A percentile compares a stretch with the other conserved stretches of the same genome.
phyloP scores from a whole-genome alignment of 352 stramenopile species.

The Phytophthora chlamydospora region DNA sequence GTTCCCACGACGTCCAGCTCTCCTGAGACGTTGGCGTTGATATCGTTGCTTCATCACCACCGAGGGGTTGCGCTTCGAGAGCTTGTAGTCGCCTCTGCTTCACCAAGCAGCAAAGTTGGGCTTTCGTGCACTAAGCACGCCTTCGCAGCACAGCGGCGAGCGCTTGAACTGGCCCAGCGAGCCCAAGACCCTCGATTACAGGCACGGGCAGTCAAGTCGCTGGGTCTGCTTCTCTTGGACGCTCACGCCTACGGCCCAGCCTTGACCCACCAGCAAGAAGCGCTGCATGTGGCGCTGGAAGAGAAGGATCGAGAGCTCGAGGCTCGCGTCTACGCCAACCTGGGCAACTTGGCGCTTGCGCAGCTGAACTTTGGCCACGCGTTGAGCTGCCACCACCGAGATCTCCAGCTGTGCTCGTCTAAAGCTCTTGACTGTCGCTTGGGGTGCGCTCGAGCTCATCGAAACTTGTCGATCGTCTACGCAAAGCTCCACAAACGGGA shows the following conservation, averaged over 20 bases:
- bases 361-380: constrained; percentile 64
- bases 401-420: constrained; percentile 50
- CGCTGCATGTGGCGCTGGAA: constrained; percentile 52
- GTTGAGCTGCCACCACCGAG: constrained; percentile 63
- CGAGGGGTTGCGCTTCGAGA: constrained; percentile 73
- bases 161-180: constrained; percentile 50
- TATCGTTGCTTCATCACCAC: constrained; percentile 68
- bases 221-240: constrained; percentile 70
- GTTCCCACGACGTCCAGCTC: not conserved
- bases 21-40: constrained; percentile 29
- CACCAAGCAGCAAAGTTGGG: constrained; percentile 10
- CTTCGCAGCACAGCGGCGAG: constrained; percentile 51
- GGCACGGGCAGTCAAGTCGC: constrained; percentile 63
- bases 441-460: constrained; percentile 63
- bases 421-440: constrained; percentile 51
- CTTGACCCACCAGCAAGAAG: constrained; percentile 70
- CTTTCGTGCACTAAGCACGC: constrained; percentile 26
- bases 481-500: constrained; percentile 53
- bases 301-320: constrained; percentile 68
- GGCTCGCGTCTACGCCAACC: constrained; percentile 75
- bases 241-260: constrained; percentile 44
- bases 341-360: constrained; percentile 70
- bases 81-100: constrained; percentile 34
- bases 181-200: constrained; percentile 47
- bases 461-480: constrained; percentile 74